Evolutionary conservation across 2,329 filamentous ascomycete genomes (phyloP).

Genomic region (Fusarium sp.): DNA sequence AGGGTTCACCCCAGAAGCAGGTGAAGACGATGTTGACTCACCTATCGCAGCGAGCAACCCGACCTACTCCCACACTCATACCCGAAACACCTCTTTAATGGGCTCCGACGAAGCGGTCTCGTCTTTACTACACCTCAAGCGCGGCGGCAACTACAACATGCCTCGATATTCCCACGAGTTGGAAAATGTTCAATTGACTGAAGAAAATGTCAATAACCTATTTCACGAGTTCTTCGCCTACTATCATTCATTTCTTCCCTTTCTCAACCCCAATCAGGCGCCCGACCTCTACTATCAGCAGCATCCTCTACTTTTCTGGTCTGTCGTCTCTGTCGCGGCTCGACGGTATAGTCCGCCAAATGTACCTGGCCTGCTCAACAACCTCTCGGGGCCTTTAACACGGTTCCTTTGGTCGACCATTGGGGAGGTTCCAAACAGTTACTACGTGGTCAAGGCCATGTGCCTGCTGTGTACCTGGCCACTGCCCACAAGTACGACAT

Average conservation of each 20-base stretch:
- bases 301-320: constrained; percentile 87
- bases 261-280: constrained; percentile 74
- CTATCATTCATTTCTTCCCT: constrained; percentile 83
- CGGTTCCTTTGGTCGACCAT: constrained; percentile 82
- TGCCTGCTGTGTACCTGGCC: constrained; percentile 87
- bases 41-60: constrained; percentile 65
- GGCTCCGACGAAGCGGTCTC: constrained; percentile 77
- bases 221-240: constrained; percentile 81
- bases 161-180: constrained; percentile 71
- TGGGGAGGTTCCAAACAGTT: constrained; percentile 80
- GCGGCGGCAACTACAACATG: constrained; percentile 71
- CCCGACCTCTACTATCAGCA: constrained; percentile 83
- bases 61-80: constrained; percentile 70
- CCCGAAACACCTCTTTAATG: constrained; percentile 73
- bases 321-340: constrained; percentile 80
- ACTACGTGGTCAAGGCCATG: constrained; percentile 84
- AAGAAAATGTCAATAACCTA: constrained; percentile 72
- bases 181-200: constrained; percentile 73
- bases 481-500: constrained; percentile 82
- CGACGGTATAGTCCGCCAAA: constrained; percentile 71
- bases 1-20: constrained; percentile 65
- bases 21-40: constrained; percentile 70
- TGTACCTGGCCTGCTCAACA: constrained; percentile 74
- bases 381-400: constrained; percentile 76
- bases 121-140: constrained; percentile 74